Evolutionary conservation across 805 yeast genomes (phyloP).

Genomic region (Ogataea naganishii): DNA sequence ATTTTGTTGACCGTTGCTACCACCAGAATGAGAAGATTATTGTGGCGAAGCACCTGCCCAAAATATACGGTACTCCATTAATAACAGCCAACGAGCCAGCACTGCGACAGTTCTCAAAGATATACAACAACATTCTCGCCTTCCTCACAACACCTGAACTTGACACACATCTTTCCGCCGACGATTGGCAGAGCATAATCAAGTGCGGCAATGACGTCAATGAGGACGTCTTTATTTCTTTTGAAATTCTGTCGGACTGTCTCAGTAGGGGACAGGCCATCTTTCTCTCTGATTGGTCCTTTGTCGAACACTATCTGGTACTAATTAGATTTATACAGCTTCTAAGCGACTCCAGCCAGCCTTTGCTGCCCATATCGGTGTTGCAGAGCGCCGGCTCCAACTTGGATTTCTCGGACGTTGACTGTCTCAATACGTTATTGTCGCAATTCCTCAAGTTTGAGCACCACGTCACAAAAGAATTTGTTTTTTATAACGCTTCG

Average conservation of each 20-base stretch:
- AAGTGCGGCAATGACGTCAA: slow-evolving; percentile 15
- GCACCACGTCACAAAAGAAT: too few species aligned
- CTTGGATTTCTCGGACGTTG: slow-evolving; percentile 8
- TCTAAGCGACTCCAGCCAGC: slow-evolving; percentile 19
- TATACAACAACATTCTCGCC: slow-evolving; percentile 25
- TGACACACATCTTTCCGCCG: slow-evolving; percentile 11
- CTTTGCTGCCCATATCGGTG: slow-evolving; percentile 18
- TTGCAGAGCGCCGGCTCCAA: slow-evolving; percentile 2
- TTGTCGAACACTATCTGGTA: slow-evolving; percentile 27
- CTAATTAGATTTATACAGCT: slow-evolving; percentile 17
- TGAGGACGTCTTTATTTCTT: slow-evolving; percentile 18
- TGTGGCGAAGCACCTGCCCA: slow-evolving; percentile 33
- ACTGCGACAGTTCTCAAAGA: slow-evolving; percentile 20
- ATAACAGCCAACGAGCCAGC: slow-evolving; percentile 13
- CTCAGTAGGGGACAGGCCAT: slow-evolving; percentile 37
- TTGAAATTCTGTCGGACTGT: slow-evolving; percentile 38
- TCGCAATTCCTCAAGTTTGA: slow-evolving; percentile 10
- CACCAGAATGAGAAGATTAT: slow-evolving; percentile 43
- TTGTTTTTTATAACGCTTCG: too few species aligned
- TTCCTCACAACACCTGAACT: slow-evolving; percentile 19
- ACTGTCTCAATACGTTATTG: slow-evolving; percentile 10
- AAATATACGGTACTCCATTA: slow-evolving; percentile 23
- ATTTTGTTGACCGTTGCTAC: slow-evolving; percentile 46
- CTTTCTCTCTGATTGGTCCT: slow-evolving; percentile 48
- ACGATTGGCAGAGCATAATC: slow-evolving; percentile 22